Conservation (phyloP, 2,329 filamentous ascomycete species). For the Aspergillus phoenicis region DNA sequence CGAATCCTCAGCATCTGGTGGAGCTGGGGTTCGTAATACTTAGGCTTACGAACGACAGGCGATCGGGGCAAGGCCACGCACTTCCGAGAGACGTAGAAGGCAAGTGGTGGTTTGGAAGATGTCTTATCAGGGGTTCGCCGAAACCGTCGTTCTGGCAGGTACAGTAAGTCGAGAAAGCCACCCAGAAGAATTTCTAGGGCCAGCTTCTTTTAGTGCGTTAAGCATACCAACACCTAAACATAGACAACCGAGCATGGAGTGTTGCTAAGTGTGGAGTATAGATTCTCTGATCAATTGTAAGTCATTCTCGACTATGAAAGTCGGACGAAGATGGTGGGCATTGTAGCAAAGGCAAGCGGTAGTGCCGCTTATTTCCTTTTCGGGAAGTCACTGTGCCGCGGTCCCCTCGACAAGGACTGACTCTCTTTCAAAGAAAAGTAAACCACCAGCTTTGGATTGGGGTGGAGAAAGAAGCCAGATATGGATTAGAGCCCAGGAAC, state of each 20-base stretch:
- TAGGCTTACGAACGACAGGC: not conserved
- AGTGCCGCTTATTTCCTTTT: not conserved
- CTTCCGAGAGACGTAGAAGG: not conserved
- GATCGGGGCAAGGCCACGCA: not conserved
- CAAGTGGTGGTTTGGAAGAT: not conserved
- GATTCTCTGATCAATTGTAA: not conserved
- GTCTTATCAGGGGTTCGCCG: not conserved
- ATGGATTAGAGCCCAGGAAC: not conserved
- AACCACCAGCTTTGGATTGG: not conserved
- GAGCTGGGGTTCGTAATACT: not conserved
- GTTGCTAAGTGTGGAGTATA: not conserved
- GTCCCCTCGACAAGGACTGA: not conserved
- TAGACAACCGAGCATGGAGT: not conserved
- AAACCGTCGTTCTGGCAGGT: not conserved
- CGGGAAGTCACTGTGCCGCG: not conserved
- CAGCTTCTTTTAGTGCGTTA: not conserved
- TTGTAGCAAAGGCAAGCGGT: not conserved
- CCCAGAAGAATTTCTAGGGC: not conserved
- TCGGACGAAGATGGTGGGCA: not conserved
- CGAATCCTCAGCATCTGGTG: not conserved
- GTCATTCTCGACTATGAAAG: not conserved
- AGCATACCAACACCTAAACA: not conserved
- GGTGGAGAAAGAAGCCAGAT: not conserved
- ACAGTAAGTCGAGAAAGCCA: not conserved
- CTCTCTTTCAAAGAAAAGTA: conserved; percentile 1